Percentiles rank a stretch among this genome's conserved stretches.
phyloP scores from a whole-genome alignment of 2,329 filamentous ascomycete genomes.

The Cladosporium austrohemisphaericum region DNA sequence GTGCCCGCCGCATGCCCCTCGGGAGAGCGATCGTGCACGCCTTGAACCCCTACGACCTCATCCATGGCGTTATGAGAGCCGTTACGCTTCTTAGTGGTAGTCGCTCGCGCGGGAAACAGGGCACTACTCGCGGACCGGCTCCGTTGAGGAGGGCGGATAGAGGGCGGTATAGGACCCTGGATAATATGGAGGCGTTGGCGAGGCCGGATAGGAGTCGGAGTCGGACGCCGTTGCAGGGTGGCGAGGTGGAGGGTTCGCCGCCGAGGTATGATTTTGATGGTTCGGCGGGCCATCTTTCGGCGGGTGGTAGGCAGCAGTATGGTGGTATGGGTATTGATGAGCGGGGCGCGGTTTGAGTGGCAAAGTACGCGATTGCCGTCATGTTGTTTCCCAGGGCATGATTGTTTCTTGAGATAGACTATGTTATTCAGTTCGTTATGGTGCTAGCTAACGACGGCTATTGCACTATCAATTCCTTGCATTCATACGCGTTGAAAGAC shows the following conservation, averaged over 20 bases:
- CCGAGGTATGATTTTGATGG: neutral
- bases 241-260: neutral
- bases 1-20: constrained; percentile 16
- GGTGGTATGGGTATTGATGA: too few species aligned
- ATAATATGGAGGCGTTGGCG: neutral
- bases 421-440: too few species aligned
- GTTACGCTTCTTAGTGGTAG: constrained; percentile 1
- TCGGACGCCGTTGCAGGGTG: neutral
- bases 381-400: too few species aligned
- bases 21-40: constrained; percentile 17
- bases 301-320: neutral
- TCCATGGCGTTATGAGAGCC: constrained; percentile 16
- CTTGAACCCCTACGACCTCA: constrained; percentile 17
- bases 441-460: too few species aligned
- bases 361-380: too few species aligned
- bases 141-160: neutral
- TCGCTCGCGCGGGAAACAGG: neutral
- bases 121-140: neutral
- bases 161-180: neutral
- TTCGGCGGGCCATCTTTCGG: neutral
- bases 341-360: neutral
- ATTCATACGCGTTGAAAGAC: too few species aligned
- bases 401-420: too few species aligned
- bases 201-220: constrained; percentile 5
- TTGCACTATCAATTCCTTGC: too few species aligned